Evolutionary conservation across 768 basidiomycete species (phyloP).

Genomic region (Leccinellum rugosiceps): DNA sequence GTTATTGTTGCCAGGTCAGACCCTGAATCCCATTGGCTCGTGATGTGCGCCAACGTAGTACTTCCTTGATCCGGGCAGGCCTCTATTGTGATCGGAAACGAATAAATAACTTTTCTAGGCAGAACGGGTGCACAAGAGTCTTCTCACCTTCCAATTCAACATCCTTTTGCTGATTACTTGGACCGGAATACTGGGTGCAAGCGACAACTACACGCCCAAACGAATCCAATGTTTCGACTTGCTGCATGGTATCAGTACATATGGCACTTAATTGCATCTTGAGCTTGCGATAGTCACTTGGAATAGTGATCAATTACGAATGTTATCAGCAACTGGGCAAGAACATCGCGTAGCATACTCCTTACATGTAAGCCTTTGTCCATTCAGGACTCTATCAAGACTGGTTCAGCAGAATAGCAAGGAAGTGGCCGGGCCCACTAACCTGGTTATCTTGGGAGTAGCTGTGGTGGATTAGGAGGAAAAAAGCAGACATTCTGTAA

Average conservation of each 20-base stretch:
- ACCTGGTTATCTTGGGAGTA: slow-evolving; percentile 71
- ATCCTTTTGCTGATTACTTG: not conserved
- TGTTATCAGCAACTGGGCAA: not conserved
- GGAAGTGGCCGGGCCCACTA: slow-evolving; percentile 1
- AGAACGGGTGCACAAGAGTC: not conserved
- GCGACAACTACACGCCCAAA: not conserved
- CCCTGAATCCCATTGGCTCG: not conserved
- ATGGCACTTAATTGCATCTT: slow-evolving; percentile 67
- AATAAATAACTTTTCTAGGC: not conserved
- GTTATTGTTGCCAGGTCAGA: not conserved
- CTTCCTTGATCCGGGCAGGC: not conserved
- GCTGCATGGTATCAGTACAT: slow-evolving; percentile 30
- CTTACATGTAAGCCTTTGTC: slow-evolving; percentile 30
- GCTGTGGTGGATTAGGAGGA: slow-evolving; percentile 31
- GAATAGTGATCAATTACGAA: not conserved
- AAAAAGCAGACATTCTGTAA: not conserved
- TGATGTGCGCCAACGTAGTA: not conserved
- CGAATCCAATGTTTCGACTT: slow-evolving; percentile 10
- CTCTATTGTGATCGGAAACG: slow-evolving; percentile 2
- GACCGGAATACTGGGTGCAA: not conserved
- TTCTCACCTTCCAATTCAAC: slow-evolving; percentile 7
- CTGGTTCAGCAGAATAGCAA: not conserved
- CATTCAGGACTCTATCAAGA: slow-evolving; percentile 60
- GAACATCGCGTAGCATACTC: not conserved
- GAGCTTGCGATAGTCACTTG: slow-evolving; percentile 71